Evolutionary conservation across 495 filamentous ascomycete genomes (phyloP).

Genomic region (Collariella sp.): DNA sequence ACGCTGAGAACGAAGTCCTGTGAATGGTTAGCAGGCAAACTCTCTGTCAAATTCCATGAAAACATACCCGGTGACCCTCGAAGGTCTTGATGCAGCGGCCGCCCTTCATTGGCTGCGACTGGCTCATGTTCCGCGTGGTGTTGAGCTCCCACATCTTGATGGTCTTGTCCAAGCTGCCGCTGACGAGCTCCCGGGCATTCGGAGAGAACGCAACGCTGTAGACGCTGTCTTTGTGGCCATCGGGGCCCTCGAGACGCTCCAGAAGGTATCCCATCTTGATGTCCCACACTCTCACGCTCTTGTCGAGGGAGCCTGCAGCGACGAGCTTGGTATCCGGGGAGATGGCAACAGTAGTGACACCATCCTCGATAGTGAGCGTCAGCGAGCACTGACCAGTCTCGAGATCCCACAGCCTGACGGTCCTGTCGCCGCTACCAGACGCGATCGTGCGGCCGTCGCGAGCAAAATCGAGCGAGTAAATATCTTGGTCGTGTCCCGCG

Average conservation of each 20-base stretch:
- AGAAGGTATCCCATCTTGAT: constrained; percentile 69
- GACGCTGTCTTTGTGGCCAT: constrained; percentile 88
- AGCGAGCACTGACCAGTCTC: constrained; percentile 63
- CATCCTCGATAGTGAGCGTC: constrained; percentile 78
- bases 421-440: constrained; percentile 80
- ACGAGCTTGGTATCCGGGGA: constrained; percentile 82
- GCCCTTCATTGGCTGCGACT: constrained; percentile 55
- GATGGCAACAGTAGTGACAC: constrained; percentile 85
- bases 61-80: constrained; percentile 77
- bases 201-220: constrained; percentile 88
- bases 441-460: constrained; percentile 81
- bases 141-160: constrained; percentile 93
- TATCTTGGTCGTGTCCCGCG: constrained; percentile 81
- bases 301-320: constrained; percentile 79
- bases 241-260: constrained; percentile 74
- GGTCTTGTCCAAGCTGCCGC: constrained; percentile 84
- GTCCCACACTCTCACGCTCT: constrained; percentile 88
- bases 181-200: constrained; percentile 78
- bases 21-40: background rate
- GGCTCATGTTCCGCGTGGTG: constrained; percentile 51
- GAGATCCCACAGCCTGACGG: constrained; percentile 84
- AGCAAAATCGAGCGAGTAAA: constrained; percentile 87
- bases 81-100: constrained; percentile 82
- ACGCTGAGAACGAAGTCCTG: constrained; percentile 90
- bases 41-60: background rate